Base-by-base conservation (phyloP, 2,329 filamentous ascomycete genomes). In the Calonectria multiphialidica region DNA sequence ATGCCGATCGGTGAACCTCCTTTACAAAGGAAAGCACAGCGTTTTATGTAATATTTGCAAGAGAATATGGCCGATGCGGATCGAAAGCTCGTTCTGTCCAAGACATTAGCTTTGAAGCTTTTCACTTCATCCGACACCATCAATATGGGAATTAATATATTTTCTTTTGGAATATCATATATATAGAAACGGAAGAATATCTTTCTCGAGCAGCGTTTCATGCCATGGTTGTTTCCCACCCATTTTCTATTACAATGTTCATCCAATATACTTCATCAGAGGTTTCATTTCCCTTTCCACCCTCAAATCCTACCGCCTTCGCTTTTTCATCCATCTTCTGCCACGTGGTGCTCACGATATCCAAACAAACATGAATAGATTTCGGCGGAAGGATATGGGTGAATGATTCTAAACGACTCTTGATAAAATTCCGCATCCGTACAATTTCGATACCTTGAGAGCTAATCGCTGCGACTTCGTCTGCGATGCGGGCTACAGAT, bases 171-270 rank as follows among this genome's bases (percentile, higher is more conserved):
- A n/a, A n/a, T n/a, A n/a, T n/a, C n/a, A n/a, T n/a, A n/a, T n/a
- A n/a, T n/a, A n/a, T n/a, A n/a, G n/a, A n/a, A n/a, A n/a, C n/a
- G n/a, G n/a, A n/a, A n/a, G n/a, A n/a, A n/a, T n/a, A n/a, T n/a
- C n/a, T n/a, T n/a, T n/a, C n/a, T n/a, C n/a, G n/a, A n/a, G n/a
- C n/a, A n/a, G n/a, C n/a, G n/a, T n/a, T n/a, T 50, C 66, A 47
- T 47, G 44, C 72, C 72, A 74, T 72, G 2, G 68, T 72, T 2
- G 70, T 74, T 57, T 74, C 72, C 72, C 72, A 74, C 1, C 72
- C 67, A 37, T 74, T 72, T 62, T 74, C 70, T 42, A 74, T 74
- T 67, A 74, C 72, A 18, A 74, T 62, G 47, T 74, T 66, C 67
- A 74, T 74, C 72, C 72, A 74, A 53, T 70, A 74, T 9, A 72